A percentile compares a stretch with the other conserved stretches of the same genome.
These are phyloP conservation scores for Leccinum pellstonianum DNA, from an alignment of 768 basidiomycete species.

Conservation along the genomic window DNA sequence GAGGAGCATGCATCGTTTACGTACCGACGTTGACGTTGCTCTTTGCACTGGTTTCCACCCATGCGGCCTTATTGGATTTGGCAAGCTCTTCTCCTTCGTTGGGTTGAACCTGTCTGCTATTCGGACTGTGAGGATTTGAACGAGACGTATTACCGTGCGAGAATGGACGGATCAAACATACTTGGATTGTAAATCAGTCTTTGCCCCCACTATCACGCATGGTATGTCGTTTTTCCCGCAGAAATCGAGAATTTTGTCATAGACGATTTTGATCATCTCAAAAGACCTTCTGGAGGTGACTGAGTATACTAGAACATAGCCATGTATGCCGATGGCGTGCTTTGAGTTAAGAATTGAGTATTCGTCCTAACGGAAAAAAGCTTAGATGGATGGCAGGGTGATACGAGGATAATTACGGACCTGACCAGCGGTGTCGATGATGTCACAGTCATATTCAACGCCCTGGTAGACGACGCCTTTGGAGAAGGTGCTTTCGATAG, in stretches of 20 bases:
- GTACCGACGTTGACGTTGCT: slow-evolving; percentile 82
- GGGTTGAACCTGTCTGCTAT: slow-evolving; percentile 68
- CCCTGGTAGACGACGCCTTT: slow-evolving; percentile 79
- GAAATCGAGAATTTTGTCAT: slow-evolving; percentile 91
- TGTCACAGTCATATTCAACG: slow-evolving; percentile 91
- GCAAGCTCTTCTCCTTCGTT: slow-evolving; percentile 78
- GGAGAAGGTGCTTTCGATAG: slow-evolving; percentile 82
- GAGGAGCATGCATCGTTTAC: slow-evolving; percentile 34
- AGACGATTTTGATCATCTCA: slow-evolving; percentile 91
- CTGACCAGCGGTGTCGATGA: slow-evolving; percentile 98
- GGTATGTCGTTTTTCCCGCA: slow-evolving; percentile 82
- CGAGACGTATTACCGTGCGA: slow-evolving; percentile 12
- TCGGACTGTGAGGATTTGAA: slow-evolving; percentile 33
- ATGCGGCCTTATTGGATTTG: slow-evolving; percentile 67
- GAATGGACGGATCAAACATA: slow-evolving; percentile 37
- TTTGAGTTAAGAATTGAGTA: slow-evolving; percentile 91
- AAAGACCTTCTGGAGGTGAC: slow-evolving; percentile 88
- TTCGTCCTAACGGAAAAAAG: slow-evolving; percentile 60
- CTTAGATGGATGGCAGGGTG: slow-evolving; percentile 5
- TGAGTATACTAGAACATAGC: slow-evolving; percentile 95
- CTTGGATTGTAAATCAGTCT: slow-evolving; percentile 79
- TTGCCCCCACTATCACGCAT: slow-evolving; percentile 93
- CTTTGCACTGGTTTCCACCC: slow-evolving; percentile 89
- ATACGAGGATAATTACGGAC: slow-evolving; percentile 40
- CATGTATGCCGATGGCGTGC: slow-evolving; percentile 96